A percentile compares a stretch with the other conserved stretches of the same genome.
Conservation (phyloP, 1,284 basidiomycete genomes). For the Ganoderma lingzhi region DNA sequence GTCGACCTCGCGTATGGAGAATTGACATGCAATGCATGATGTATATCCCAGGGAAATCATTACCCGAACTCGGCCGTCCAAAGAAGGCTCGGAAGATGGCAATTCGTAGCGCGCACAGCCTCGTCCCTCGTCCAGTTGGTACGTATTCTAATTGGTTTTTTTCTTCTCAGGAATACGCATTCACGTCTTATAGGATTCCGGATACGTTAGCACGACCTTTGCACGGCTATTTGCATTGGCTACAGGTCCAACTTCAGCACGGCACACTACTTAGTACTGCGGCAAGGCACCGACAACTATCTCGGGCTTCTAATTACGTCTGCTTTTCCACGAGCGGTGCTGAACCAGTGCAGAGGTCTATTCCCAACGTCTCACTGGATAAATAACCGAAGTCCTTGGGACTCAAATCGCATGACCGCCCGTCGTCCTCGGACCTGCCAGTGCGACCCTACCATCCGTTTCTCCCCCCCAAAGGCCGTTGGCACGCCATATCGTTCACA, state of each 20-base stretch:
- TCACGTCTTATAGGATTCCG: neutral
- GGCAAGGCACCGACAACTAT: neutral
- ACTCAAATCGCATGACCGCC: too few relatives aligned
- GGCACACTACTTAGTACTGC: neutral
- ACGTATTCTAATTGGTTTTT: neutral
- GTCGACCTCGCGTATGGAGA: neutral
- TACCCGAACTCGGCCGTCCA: too few relatives aligned
- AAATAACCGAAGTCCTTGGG: too few relatives aligned
- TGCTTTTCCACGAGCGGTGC: neutral
- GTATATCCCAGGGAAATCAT: neutral
- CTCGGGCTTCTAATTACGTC: neutral
- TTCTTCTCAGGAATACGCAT: neutral
- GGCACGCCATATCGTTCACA: neutral
- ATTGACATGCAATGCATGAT: neutral
- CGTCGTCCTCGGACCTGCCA: neutral
- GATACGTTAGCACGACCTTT: neutral
- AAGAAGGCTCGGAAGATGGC: neutral
- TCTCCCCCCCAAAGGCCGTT: neutral
- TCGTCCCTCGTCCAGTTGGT: neutral
- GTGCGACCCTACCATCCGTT: neutral
- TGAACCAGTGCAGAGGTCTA: neutral
- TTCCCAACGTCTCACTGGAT: too few relatives aligned
- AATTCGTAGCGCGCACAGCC: neutral
- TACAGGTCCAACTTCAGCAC: neutral
- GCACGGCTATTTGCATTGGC: neutral